Base-by-base conservation (phyloP, 2,329 filamentous ascomycete genomes). In the Ophiostoma fasciatum region DNA sequence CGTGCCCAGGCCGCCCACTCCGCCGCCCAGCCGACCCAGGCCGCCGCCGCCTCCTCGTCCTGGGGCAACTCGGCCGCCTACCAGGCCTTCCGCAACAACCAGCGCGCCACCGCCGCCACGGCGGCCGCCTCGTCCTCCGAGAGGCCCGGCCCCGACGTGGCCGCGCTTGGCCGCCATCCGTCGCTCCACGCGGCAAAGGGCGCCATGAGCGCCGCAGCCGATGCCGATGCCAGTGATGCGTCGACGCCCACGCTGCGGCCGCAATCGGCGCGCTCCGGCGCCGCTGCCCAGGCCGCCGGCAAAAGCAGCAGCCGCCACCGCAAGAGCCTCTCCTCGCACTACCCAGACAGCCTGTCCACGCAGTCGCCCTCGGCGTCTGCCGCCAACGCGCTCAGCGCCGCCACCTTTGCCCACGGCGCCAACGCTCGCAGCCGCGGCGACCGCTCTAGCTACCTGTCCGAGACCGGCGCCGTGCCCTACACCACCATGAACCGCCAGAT, bases 101-200 rank as follows among this genome's bases (percentile, higher is more conserved):
- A 44, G 36, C 31, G 20, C 37, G 23, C 30, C 4, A 7, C 15
- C 3, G 36, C 36, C n/a, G 36, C 36, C n/a, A 28, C 17, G 22
- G 31, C 17, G 9, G 40, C 34, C 5, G 20, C 40, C 11, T 29
- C 35, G 4, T 31, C 40, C 12, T 36, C 47, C 5, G 25, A 35
- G n/a, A 31, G 37, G 31, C 37, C 37, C 3, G 35, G 27, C 5
- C 37, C 31, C 14, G 40, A 39, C 11, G 11, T 37, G 2, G 40
- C 47, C 14, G 43, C 51, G 9, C 56, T 75, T 19, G 66, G 68
- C 30, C 66, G 64, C 25, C 69, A 71, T 42, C 76, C 72, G 40
- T 84, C 84, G 2, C 62, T 88, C 31, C 61, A 71, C 25, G 84
- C 84, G 28, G 85, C 84, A 11, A 79, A 78, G 33, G 82, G 75